Evolutionary conservation across 768 basidiomycete species (phyloP), one percentile per base, ranked within the genome.

Genomic region (Cystobasidiopsis lactophilus): DNA sequence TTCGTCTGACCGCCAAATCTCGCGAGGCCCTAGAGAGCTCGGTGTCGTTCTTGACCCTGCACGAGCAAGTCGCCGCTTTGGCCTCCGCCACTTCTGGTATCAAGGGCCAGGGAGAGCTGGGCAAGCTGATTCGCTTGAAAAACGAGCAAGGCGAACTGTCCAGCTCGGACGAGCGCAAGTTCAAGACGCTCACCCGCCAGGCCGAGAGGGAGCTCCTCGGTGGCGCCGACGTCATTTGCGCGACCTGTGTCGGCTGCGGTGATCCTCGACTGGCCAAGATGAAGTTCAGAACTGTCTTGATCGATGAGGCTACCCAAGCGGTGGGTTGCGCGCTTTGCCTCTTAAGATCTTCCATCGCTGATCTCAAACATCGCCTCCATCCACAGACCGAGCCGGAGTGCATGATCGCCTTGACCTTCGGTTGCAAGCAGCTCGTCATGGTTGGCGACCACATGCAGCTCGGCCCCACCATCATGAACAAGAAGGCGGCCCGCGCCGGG

Each of bases 381-480:
- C 40, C 10, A 50, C 56, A 66, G 60, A 64, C 60, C 21, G 52
- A 54, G 30, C 61, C 58, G 27, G 93, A 98, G 69, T 96, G 91
- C 68, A 96, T 98, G 89, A 98, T 98, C 60, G 93, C 93, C 16
- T 75, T 98, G 31, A 82, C 96, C 5, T 77, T 98, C 62, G 93
- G 93, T 14, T 96, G 89, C 66, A 96, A 96, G 67, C 93, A 98
- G 63, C 86, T 86, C 52, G 93, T 98, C 26, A 76, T 98, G 38
- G 93, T 98, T 51, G 93, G 93, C 50, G 63, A 64, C 48, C 63
- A 64, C 56, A 65, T 82, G 72, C 93, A 96, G 74, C 79, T 96
- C 47, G 93, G 93, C 1, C 93, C 93, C 5, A 93, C 96, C 62
- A 95, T 98, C 66, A 96, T 98, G 93, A 98, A 96, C 76, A 98